A percentile compares a stretch with the other conserved stretches of the same genome.
Evolutionary conservation across 2,329 filamentous ascomycete genomes (phyloP).

Genomic region (Hypoxylon sp.): DNA sequence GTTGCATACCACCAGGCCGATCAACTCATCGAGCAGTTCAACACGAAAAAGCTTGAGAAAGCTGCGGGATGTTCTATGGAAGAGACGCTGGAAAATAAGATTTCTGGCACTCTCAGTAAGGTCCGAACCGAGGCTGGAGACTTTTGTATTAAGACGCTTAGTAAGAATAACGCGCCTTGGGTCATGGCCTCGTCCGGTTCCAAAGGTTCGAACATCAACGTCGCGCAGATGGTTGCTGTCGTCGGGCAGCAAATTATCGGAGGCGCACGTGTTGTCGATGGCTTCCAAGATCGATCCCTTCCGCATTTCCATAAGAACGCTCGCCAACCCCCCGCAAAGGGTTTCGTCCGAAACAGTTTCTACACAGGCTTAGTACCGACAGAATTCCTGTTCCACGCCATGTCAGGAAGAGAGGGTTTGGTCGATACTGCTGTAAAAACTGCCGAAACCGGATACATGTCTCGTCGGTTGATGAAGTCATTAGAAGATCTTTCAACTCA

Average conservation of each 20-base stretch:
- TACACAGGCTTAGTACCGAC: constrained; percentile 89
- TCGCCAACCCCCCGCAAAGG: constrained; percentile 91
- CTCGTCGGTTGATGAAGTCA: constrained; percentile 95
- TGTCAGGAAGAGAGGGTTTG: constrained; percentile 96
- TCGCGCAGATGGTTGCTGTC: constrained; percentile 97
- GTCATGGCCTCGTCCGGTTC: constrained; percentile 98
- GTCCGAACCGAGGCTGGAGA: constrained; percentile 92
- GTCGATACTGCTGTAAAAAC: constrained; percentile 99
- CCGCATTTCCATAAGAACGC: constrained; percentile 96
- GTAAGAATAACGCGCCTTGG: constrained; percentile 88
- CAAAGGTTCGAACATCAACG: constrained; percentile 97
- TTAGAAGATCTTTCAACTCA: constrained; percentile 92
- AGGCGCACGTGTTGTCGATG: constrained; percentile 89
- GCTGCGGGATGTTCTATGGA: constrained; percentile 90
- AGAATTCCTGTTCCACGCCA: constrained; percentile 98
- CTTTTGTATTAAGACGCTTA: constrained; percentile 88
- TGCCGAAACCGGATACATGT: constrained; percentile 99
- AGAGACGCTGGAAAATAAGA: constrained; percentile 86
- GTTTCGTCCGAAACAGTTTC: constrained; percentile 97
- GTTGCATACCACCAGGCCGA: constrained; percentile 84
- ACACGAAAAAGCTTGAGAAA: constrained; percentile 82
- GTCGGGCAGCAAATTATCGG: constrained; percentile 99
- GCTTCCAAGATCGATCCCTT: constrained; percentile 93
- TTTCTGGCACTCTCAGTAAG: constrained; percentile 90
- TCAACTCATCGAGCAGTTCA: constrained; percentile 82